phyloP scores from a whole-genome alignment of 208 protist species.

The Trichomonas tenax region DNA sequence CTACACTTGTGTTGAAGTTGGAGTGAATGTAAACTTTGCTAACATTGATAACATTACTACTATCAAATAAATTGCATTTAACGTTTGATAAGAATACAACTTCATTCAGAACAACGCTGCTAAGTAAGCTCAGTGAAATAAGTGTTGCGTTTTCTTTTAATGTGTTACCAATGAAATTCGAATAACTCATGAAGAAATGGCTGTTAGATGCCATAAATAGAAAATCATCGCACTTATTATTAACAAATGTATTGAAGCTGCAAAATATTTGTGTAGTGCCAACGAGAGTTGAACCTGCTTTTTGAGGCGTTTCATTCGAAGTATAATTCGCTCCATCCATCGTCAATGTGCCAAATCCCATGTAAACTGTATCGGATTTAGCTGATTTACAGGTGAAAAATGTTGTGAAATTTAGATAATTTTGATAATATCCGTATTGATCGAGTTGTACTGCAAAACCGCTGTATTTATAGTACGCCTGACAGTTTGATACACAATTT shows the following conservation, averaged over 20 bases:
- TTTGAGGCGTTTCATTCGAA: neutral
- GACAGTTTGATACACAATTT: neutral
- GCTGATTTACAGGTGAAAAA: neutral
- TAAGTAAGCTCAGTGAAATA: too few species aligned
- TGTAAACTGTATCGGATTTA: neutral
- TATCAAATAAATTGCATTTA: too few species aligned
- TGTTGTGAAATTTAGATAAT: neutral
- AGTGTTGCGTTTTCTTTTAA: neutral
- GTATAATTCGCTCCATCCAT: neutral
- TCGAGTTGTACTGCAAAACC: neutral
- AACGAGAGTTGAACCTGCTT: neutral
- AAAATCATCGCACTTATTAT: neutral
- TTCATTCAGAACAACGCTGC: too few species aligned
- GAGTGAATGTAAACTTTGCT: too few species aligned
- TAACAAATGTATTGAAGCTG: neutral
- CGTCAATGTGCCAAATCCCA: neutral
- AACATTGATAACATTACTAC: too few species aligned
- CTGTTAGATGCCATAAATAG: neutral
- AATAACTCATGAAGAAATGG: neutral
- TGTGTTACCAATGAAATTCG: neutral
- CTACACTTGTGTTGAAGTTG: too few species aligned
- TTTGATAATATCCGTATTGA: neutral
- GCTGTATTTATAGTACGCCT: neutral
- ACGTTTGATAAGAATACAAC: too few species aligned
- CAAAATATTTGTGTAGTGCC: neutral